Evolutionary conservation across 768 basidiomycete species (phyloP), one percentile per base, ranked within the genome.

Genomic region (Russula compacta): DNA sequence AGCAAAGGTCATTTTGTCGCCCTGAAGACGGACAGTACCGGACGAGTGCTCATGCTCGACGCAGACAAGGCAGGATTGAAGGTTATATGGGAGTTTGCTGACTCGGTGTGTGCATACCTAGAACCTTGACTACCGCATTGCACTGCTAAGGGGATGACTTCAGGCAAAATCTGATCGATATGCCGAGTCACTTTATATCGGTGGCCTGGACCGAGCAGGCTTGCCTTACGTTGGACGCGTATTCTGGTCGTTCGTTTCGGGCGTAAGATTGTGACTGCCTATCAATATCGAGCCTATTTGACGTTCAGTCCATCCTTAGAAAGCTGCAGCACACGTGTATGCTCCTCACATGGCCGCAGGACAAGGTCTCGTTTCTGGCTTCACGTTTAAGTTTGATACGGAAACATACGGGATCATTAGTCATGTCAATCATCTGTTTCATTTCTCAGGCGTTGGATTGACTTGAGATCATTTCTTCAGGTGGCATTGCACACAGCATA

Each of bases 361-460:
- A 19, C 74, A 76, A 59, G 83, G 77, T 3, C 71, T 78, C 51
- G 70, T 79, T 36, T 77, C 77, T 36, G 79, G 79, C 15, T 82
- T 81, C 63, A 74, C 76, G 0, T 83, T 93, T 67, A 74, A 81
- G 1, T 92, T 89, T 69, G 81, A 90, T 61, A 81, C 86, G 7
- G 67, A 69, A 10, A 73, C 73, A 17, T 82, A 93, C 65, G 92
- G 92, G 21, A 77, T 82, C 14, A 81, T 95, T 50, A 72, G 69
- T 44, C 83, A 87, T 69, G 91, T 91, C 72, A 35, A 79, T 64
- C 44, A 50, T 12, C 32, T 29, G 44, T 54, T 39, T 32, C 50
- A 17, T 59, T 43, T 14, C 32, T 33, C 38, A 54, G 21, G 36
- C 35, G 33, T 24, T n/a, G 50, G 42, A 60, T 43, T 56, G 51